Evolutionary conservation across 257 asterid genomes (phyloP), one percentile per base, ranked within the genome.

Genomic region (Ajuga chamaepitys): DNA sequence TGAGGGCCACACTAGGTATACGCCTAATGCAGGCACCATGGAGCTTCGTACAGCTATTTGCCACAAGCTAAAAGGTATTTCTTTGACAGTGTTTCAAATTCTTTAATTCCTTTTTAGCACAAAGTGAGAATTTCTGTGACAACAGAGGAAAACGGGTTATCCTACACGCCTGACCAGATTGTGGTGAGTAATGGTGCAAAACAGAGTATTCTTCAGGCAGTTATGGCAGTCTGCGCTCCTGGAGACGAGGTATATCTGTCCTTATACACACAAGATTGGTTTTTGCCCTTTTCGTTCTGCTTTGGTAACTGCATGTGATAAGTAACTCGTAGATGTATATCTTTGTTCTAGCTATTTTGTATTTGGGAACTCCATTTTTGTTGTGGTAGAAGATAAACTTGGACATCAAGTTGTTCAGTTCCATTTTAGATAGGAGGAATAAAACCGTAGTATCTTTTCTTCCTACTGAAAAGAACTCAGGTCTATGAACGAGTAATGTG

Each of bases 131-230:
- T 22, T 46, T 50, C 69, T 55, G 64, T 7, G 13, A 41, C 60
- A 70, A 64, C 79, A 93, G 99, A 86, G 92, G 99, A 93, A 80
- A 93, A 90, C 22, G 91, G 96, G 52, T 28, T 93, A 74, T 72
- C 89, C 37, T 94, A 88, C 77, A 79, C 88, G 16, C 95, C 97
- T n/a, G 95, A 94, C 58, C 78, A 89, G 82, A 78, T 93, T 75
- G 56, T 89, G 86, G 97, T 93, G 38, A 89, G 99, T 70, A 89
- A 93, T 75, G 99, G 99, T 22, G 99, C 99, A 34, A 93, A 93
- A 66, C 97, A 87, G 80, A 81, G 97, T 75, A 85, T 78, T 72
- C 73, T 87, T 64, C 99, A 93, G 77, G 99, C 97, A 42, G 84
- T 94, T 68, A 83, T 90, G 64, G 96, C 97, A 9, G 97, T 90